Base-by-base conservation (phyloP, 345 rosid species). In the Eucalyptus erythrocorys region DNA sequence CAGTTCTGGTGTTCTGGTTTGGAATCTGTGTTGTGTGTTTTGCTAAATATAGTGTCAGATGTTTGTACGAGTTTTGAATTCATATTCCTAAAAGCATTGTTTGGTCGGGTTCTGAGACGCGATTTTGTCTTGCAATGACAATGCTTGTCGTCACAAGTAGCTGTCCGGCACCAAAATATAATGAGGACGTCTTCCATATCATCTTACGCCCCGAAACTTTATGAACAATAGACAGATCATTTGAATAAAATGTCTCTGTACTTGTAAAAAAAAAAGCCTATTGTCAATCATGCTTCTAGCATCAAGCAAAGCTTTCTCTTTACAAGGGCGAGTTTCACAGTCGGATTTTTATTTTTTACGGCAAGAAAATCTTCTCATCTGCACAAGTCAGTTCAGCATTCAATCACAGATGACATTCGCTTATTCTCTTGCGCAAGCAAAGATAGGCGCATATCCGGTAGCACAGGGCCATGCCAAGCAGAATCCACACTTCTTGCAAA, bases 401-500 rank as follows among this genome's bases (percentile, higher is more conserved):
- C 15, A 8, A 32, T 95, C 92, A 97, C 91, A 97, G 92, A 87
- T 94, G 94, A 85, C 93, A 95, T 24, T 85, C 87, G 88, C 89
- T 94, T 48, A 97, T 95, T 92, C 94, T 95, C 89, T 89, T 92
- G 81, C 96, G 93, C 71, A 96, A 97, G 92, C 95, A 96, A 85
- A 94, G 88, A 90, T 96, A 97, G 45, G 99, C 95, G 66, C 93
- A 88, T 7, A 96, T 87, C 14, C 98, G 93, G 90, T 94, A 96
- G 45, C 94, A 92, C 12, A 97, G 48, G 13, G 99, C 96, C 99
- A 97, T 96, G 91, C 94, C 97, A 8, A 96, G 88, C 37, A 97
- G 90, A 91, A 95, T 90, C 99, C 99, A 96, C n/a, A 96, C 98
- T 92, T 96, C 99, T 87, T 96, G 95, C 82, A 96, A 86, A 11